These are phyloP conservation scores for Talaromyces nanjingensis DNA, from an alignment of 495 filamentous ascomycete genomes.

Conservation along the genomic window DNA sequence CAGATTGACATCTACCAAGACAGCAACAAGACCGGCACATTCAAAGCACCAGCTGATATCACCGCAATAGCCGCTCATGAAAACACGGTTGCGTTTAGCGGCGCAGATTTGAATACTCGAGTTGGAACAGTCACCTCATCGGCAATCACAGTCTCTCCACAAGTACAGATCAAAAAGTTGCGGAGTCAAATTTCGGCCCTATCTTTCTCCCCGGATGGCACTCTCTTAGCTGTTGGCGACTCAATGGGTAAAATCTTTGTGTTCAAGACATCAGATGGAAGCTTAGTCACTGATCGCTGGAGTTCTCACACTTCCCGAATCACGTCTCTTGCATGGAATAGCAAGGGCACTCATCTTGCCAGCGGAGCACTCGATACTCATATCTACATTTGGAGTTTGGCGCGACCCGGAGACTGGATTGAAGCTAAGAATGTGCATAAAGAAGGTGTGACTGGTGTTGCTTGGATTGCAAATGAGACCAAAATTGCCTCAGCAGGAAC, in stretches of 20 bases:
- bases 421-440: conserved; percentile 83
- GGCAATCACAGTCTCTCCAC: conserved; percentile 38
- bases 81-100: conserved; percentile 65
- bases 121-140: conserved; percentile 57
- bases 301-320: conserved; percentile 86
- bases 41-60: conserved; percentile 59
- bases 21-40: conserved; percentile 47
- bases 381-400: conserved; percentile 84
- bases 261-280: conserved; percentile 48
- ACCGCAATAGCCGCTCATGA: conserved; percentile 63
- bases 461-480: conserved; percentile 64
- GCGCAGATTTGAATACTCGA: conserved; percentile 61
- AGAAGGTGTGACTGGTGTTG: conserved; percentile 85
- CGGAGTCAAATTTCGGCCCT: conserved; percentile 46
- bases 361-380: conserved; percentile 86
- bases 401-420: conserved; percentile 71
- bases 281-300: conserved; percentile 61
- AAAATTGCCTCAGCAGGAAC: conserved; percentile 74
- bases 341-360: conserved; percentile 63
- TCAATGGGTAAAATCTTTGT: conserved; percentile 79
- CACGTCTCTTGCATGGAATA: conserved; percentile 76
- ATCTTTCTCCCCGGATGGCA: conserved; percentile 69
- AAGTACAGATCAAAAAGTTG: conserved; percentile 34
- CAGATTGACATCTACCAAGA: conserved; percentile 60
- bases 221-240: conserved; percentile 72